Evolutionary conservation across 2,329 filamentous ascomycete genomes (phyloP), one percentile per base, ranked within the genome.

Genomic region (Fusarium nisikadoi): DNA sequence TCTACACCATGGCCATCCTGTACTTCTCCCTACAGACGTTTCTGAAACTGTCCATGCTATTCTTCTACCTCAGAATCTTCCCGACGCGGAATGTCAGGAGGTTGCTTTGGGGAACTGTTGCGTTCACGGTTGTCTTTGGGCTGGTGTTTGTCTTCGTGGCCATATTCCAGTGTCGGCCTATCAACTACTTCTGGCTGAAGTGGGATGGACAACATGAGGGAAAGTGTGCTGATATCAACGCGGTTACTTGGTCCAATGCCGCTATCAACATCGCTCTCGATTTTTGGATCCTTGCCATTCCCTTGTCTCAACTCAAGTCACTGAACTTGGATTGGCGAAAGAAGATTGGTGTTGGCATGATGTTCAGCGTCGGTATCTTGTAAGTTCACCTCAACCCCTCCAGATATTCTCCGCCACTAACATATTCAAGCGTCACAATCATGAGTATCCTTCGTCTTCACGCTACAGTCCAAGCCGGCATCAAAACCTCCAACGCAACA

Each of bases 51-150:
- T 83, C 87, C 1, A 80, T 90, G 29, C 78, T 90, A 2, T 81
- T 86, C 73, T 88, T 90, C 77, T 89, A 88, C 72, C 79, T 87
- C 9, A 84, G 86, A 57, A 85, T 90, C 61, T 90, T 90, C 68
- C 86, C 86, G 0, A 74, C 78, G 0, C 65, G 57, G 0, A 62
- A 52, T 6, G 81, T 87, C 14, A 81, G 82, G 19, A 79, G 77
- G 10, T 50, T 85, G 17, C 79, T 88, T 10, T 83, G 81, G 78
- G 80, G 66, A n/a, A 85, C 85, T 0, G 72, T 86, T 39, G 71
- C 73, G 8, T 80, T 86, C 59, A 82, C 81, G 47, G 42, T 76
- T 9, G 13, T 83, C 2, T 85, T 81, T 57, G 84, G 84, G 5
- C 6, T 84, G 20, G 71, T 77, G 6, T 88, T 86, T 41, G 59